phyloP scores from a whole-genome alignment of 2,329 filamentous ascomycete species.

The Zasmidium angulare region DNA sequence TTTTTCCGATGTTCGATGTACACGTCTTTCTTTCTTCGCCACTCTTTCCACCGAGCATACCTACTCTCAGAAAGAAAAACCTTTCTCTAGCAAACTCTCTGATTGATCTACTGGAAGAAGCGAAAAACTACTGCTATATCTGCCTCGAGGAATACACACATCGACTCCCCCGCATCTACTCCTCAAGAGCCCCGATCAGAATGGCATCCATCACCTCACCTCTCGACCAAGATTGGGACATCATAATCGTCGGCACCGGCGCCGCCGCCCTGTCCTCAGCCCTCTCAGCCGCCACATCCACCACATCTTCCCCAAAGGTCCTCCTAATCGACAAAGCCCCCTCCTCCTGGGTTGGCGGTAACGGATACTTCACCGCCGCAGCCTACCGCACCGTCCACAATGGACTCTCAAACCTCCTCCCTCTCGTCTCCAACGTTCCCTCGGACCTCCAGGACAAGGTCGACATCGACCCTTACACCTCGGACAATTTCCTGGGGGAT shows the following conservation, averaged over 20 bases:
- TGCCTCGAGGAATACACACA: too few species aligned
- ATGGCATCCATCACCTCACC: not conserved
- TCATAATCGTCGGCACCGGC: conserved; percentile 61
- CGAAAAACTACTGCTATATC: too few species aligned
- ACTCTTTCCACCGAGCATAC: too few species aligned
- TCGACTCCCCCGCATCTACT: too few species aligned
- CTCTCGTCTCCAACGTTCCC: conserved; percentile 61
- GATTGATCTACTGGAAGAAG: too few species aligned
- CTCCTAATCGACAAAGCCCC: conserved; percentile 63
- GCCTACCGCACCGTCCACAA: conserved; percentile 59
- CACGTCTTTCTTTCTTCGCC: too few species aligned
- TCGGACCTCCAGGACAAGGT: conserved; percentile 49
- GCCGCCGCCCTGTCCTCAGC: conserved; percentile 66
- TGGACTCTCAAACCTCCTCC: conserved; percentile 58
- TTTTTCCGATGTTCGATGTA: too few species aligned
- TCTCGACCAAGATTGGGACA: conserved; percentile 29
- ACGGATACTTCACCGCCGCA: conserved; percentile 65
- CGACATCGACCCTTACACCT: conserved; percentile 59
- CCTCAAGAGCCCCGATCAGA: too few species aligned
- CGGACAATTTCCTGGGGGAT: conserved; percentile 56
- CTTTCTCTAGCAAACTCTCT: too few species aligned
- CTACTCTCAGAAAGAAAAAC: too few species aligned
- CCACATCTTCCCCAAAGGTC: conserved; percentile 41
- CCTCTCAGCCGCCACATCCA: conserved; percentile 49
- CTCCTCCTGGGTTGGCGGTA: conserved; percentile 60